Evolutionary conservation across 2,329 filamentous ascomycete genomes (phyloP).

Genomic region (Sporothrix humicola): DNA sequence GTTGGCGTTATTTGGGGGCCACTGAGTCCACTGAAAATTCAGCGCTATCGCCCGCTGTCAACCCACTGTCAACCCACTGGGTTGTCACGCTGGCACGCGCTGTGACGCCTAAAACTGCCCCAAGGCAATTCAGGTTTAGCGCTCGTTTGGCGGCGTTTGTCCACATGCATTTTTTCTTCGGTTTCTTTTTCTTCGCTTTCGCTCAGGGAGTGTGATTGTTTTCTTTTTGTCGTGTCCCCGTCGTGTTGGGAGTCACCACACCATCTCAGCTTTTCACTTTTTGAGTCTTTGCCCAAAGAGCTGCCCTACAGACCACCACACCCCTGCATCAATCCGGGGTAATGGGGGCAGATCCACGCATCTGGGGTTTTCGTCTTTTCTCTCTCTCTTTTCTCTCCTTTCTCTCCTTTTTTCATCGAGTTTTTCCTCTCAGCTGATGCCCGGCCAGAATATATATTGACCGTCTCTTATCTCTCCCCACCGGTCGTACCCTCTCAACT

Average conservation of each 20-base stretch:
- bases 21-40: not conserved
- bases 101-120: not conserved
- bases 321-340: slow-evolving; percentile 18
- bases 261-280: not conserved
- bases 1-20: not conserved
- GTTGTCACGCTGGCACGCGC: not conserved
- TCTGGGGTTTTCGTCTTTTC: not conserved
- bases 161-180: slow-evolving; percentile 10
- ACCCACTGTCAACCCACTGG: not conserved
- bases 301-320: not conserved
- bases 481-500: not conserved
- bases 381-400: not conserved
- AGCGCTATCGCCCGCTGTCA: not conserved
- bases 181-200: not conserved
- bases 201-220: not conserved
- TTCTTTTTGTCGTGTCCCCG: not conserved
- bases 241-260: not conserved
- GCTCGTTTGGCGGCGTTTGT: not conserved
- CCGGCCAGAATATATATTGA: slow-evolving; percentile 1
- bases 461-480: slow-evolving; percentile 7
- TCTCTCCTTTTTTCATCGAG: not conserved
- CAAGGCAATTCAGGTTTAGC: not conserved
- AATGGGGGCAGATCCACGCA: slow-evolving; percentile 14
- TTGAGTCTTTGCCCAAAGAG: not conserved
- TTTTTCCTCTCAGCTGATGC: not conserved